phyloP scores from a whole-genome alignment of 2,329 filamentous ascomycete genomes.

The Xylariaceae sp. region DNA sequence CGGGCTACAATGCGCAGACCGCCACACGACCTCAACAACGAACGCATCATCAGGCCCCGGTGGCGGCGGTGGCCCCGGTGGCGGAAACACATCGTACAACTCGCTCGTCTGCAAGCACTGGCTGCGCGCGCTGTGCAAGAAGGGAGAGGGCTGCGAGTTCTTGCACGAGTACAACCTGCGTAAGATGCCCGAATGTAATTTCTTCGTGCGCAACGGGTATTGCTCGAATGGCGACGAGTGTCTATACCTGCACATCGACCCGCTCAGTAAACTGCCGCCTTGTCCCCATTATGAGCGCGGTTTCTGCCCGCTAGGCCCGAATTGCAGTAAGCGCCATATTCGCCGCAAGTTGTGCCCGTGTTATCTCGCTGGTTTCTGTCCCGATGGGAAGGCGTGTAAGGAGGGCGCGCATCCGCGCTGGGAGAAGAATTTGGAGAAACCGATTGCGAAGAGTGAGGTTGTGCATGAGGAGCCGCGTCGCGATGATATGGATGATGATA shows the following conservation, averaged over 20 bases:
- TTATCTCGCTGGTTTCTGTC: constrained; percentile 93
- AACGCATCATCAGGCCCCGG: background rate
- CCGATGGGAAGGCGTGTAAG: constrained; percentile 69
- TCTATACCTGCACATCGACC: constrained; percentile 84
- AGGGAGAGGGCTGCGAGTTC: constrained; percentile 94
- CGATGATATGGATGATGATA: constrained; percentile 39
- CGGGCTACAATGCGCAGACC: constrained; percentile 78
- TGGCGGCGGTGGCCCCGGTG: background rate
- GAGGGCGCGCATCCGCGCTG: constrained; percentile 80
- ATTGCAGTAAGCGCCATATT: constrained; percentile 85
- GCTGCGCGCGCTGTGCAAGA: constrained; percentile 95
- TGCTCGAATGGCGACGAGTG: constrained; percentile 98
- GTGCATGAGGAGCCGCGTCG: constrained; percentile 45
- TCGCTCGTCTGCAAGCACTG: constrained; percentile 98
- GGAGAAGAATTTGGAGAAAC: constrained; percentile 70
- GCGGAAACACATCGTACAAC: constrained; percentile 54
- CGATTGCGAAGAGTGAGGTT: constrained; percentile 62
- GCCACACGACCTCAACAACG: constrained; percentile 47
- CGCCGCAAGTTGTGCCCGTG: constrained; percentile 74
- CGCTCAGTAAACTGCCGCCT: constrained; percentile 69
- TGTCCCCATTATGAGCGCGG: constrained; percentile 92
- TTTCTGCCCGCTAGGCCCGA: constrained; percentile 85
- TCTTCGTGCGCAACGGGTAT: constrained; percentile 88
- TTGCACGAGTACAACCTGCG: constrained; percentile 97
- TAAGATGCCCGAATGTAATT: constrained; percentile 98